Evolutionary conservation across 108 stramenopile species (phyloP).

Genomic region (Cyclotella cryptica): DNA sequence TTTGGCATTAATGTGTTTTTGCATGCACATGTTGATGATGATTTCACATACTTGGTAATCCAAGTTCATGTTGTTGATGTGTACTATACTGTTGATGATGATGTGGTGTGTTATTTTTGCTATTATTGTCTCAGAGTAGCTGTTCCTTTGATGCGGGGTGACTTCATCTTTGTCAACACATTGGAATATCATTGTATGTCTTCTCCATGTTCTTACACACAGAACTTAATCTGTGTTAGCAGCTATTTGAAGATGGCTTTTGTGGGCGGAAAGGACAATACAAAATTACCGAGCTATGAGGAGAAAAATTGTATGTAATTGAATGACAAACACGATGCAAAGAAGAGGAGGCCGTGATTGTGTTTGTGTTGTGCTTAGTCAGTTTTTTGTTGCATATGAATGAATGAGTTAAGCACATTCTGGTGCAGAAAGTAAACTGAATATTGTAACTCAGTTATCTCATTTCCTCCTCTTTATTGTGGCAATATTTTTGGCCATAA

Average conservation of each 20-base stretch:
- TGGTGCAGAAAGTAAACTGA: too few relatives aligned
- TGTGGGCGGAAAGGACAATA: constrained; percentile 10
- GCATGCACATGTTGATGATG: background rate
- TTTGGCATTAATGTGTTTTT: constrained; percentile 19
- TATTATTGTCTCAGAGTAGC: constrained; percentile 6
- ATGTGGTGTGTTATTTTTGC: constrained; percentile 8
- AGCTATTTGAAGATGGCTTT: constrained; percentile 11
- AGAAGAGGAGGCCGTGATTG: too few relatives aligned
- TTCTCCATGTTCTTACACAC: background rate
- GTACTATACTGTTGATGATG: background rate
- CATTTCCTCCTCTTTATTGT: too few relatives aligned
- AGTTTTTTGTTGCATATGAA: too few relatives aligned
- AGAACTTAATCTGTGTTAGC: background rate
- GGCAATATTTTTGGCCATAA: too few relatives aligned
- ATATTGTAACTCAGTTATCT: too few relatives aligned
- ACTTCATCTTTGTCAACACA: constrained; percentile 4
- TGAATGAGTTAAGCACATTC: too few relatives aligned
- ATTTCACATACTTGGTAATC: constrained; percentile 8
- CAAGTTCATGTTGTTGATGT: background rate
- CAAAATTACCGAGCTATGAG: background rate
- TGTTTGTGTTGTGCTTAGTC: too few relatives aligned
- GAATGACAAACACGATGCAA: too few relatives aligned
- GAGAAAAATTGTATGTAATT: background rate
- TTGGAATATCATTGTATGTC: constrained; percentile 12
- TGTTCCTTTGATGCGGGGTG: constrained; percentile 12